Evolutionary conservation across 345 rosid species (phyloP), one percentile per base, ranked within the genome.

Genomic region (Microthlaspi erraticum): DNA sequence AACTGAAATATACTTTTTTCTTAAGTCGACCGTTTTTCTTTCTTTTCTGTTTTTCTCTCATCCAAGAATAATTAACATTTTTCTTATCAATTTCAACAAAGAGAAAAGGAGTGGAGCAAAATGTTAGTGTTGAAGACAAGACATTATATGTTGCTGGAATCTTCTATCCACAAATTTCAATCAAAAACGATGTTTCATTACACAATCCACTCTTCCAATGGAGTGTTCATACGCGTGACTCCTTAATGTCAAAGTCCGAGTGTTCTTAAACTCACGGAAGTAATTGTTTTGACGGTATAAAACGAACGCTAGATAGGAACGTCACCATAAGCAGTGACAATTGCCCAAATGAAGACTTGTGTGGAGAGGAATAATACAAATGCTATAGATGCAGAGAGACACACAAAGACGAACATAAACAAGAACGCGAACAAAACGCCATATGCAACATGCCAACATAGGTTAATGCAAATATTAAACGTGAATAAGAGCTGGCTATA

Each of bases 51-150:
- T 5, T 32, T 18, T 54, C n/a, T 32, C 23, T 9, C 34, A 0
- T 13, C 54, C 63, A 43, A 14, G 39, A 52, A 39, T 66, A 34
- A 6, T 20, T 12, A 4, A 19, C 33, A 19, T 13, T 19, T 18
- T 17, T 31, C 11, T 12, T 37, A 3, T 6, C 16, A 8, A 10
- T 17, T 17, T 38, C 13, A 32, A 32, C 4, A 44, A 18, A 9
- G 34, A 31, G 16, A 44, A 53, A 68, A 44, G 17, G 16, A 44
- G 55, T 56, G 64, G 46, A n/a, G 36, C 26, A 34, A 34, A 44
- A 57, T 44, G 56, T 37, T 37, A 18, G 3, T 37, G 17, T 37
- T 57, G 8, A 42, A 6, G 29, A 23, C 41, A 42, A 6, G 29
- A 23, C 41, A 37, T 66, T 9, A 66, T 53, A 2, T 53, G 41